A percentile compares a stretch with the other conserved stretches of the same genome.
Evolutionary conservation across 2,329 filamentous ascomycete genomes (phyloP).

Genomic region (Truncatella angustata): DNA sequence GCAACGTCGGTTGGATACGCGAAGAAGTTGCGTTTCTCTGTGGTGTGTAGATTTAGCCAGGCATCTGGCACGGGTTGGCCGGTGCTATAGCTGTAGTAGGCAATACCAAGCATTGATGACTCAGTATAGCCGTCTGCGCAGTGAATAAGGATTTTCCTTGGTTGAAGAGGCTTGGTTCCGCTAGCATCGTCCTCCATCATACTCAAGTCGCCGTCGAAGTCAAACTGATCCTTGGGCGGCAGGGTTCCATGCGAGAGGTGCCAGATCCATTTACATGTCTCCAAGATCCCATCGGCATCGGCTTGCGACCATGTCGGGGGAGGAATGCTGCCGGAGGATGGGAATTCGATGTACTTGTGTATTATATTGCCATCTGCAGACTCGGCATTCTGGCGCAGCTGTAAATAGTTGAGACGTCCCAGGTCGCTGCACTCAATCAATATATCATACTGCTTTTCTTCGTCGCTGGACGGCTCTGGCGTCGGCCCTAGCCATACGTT

Average conservation of each 20-base stretch:
- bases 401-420: constrained; percentile 70
- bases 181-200: constrained; percentile 31
- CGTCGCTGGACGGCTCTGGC: constrained; percentile 62
- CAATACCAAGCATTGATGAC: constrained; percentile 81
- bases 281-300: constrained; percentile 81
- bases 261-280: constrained; percentile 89
- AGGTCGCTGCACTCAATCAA: constrained; percentile 87
- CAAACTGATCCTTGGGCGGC: constrained; percentile 30
- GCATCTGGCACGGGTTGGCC: constrained; percentile 77
- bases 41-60: constrained; percentile 81
- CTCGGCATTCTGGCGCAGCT: constrained; percentile 62
- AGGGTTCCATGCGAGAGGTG: constrained; percentile 69
- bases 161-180: constrained; percentile 27
- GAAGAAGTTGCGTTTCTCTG: constrained; percentile 88
- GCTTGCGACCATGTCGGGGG: constrained; percentile 79
- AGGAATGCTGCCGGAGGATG: constrained; percentile 89
- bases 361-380: constrained; percentile 43
- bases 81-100: constrained; percentile 92
- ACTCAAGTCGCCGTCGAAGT: constrained; percentile 42
- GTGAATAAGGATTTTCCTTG: constrained; percentile 80
- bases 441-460: constrained; percentile 71
- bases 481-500: constrained; percentile 93
- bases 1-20: constrained; percentile 89
- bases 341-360: constrained; percentile 63
- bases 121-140: constrained; percentile 97